These are phyloP conservation scores for Vararia minispora DNA, from an alignment of 768 basidiomycete species.

Conservation along the genomic window DNA sequence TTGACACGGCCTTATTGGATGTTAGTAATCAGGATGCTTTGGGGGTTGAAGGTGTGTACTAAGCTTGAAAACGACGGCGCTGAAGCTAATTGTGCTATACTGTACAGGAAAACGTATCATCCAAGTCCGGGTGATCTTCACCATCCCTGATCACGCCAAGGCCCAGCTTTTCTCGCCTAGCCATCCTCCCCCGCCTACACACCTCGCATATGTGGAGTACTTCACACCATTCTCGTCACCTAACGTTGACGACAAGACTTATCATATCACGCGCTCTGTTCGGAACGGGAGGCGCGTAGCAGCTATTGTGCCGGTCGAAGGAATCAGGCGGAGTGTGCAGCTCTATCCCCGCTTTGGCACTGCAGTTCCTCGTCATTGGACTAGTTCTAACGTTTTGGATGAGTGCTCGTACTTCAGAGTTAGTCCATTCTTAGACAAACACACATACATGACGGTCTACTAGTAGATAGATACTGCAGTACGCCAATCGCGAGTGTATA, in stretches of 20 bases:
- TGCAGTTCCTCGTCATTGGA: not conserved
- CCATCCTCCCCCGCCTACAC: not conserved
- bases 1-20: slow-evolving; percentile 25
- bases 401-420: not conserved
- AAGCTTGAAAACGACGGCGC: no score
- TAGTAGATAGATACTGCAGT: no score
- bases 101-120: no score
- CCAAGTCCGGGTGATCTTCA: not conserved
- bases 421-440: not conserved
- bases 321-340: not conserved
- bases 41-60: no score
- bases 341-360: not conserved
- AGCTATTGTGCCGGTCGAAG: not conserved
- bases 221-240: not conserved
- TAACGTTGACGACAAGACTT: not conserved
- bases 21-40: no score
- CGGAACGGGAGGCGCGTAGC: not conserved
- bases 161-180: not conserved
- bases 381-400: not conserved
- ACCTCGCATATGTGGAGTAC: slow-evolving; percentile 3
- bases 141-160: not conserved
- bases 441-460: no score
- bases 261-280: not conserved
- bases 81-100: no score
- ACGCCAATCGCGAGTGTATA: no score